A percentile compares a stretch with the other conserved stretches of the same genome.
These are phyloP conservation scores for Cadophora luteo-olivacea DNA, from an alignment of 2,329 filamentous ascomycete genomes.

Conservation along the genomic window DNA sequence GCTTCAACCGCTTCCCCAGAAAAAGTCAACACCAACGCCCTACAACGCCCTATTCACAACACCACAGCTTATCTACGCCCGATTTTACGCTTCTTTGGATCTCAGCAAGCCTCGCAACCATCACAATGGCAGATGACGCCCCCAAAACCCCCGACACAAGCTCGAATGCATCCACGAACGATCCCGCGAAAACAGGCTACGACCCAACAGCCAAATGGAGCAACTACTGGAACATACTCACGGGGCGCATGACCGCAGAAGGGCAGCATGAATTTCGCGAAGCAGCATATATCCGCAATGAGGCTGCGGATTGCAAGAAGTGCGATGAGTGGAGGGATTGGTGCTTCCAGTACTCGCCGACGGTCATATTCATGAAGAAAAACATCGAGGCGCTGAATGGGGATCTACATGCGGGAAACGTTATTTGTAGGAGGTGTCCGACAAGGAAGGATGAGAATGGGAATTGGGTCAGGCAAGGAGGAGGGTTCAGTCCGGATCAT, in stretches of 20 bases:
- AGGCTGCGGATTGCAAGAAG: constrained; percentile 77
- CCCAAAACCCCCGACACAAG: constrained; percentile 21
- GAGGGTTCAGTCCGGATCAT: constrained; percentile 85
- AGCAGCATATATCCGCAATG: constrained; percentile 76
- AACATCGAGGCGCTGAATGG: constrained; percentile 83
- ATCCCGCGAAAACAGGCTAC: constrained; percentile 67
- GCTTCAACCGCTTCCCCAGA: constrained; percentile 5
- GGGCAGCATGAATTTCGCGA: constrained; percentile 79
- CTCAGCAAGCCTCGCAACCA: background rate
- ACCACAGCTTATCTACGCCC: constrained; percentile 7
- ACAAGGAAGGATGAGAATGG: constrained; percentile 53
- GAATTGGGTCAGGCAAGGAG: constrained; percentile 66
- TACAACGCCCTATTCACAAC: constrained; percentile 9
- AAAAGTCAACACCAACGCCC: constrained; percentile 9
- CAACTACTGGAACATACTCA: constrained; percentile 85
- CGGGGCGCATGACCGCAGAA: constrained; percentile 72
- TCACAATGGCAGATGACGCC: constrained; percentile 23
- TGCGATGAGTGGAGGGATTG: constrained; percentile 86
- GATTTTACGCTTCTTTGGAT: background rate
- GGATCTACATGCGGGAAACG: constrained; percentile 73
- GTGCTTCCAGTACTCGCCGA: constrained; percentile 82
- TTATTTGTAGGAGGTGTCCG: constrained; percentile 82
- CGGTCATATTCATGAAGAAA: constrained; percentile 84
- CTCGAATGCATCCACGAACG: constrained; percentile 49
- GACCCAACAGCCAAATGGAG: constrained; percentile 71